phyloP scores from a whole-genome alignment of 805 yeast genomes.

The Spathaspora arborariae region DNA sequence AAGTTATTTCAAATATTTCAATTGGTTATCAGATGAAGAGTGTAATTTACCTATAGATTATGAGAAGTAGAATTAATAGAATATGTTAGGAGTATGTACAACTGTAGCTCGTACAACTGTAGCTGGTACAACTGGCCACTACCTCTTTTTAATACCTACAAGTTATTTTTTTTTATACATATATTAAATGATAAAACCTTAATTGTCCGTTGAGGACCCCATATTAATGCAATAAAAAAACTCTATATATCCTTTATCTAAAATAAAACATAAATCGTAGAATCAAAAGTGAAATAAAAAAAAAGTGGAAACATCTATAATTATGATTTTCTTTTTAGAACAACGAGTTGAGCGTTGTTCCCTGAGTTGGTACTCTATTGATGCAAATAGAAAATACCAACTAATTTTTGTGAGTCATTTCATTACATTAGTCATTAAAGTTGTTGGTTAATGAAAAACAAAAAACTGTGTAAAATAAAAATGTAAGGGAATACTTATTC shows the following conservation, averaged over 20 bases:
- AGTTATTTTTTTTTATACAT: not conserved
- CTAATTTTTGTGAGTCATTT: slow-evolving; percentile 29
- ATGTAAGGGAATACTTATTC: not conserved
- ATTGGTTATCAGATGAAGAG: slow-evolving; percentile 13
- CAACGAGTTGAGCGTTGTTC: slow-evolving; percentile 48
- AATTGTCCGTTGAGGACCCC: slow-evolving; percentile 51
- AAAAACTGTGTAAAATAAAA: not conserved
- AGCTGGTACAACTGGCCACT: not conserved
- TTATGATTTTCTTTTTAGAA: slow-evolving; percentile 2
- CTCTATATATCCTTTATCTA: slow-evolving; percentile 28
- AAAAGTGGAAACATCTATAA: slow-evolving; percentile 11
- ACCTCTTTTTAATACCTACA: not conserved
- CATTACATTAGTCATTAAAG: slow-evolving; percentile 41
- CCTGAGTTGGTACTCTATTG: slow-evolving; percentile 4
- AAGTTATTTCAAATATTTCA: slow-evolving; percentile 42
- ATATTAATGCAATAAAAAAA: slow-evolving; percentile 38
- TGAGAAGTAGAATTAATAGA: slow-evolving; percentile 3
- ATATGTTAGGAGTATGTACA: not conserved
- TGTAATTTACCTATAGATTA: slow-evolving; percentile 6
- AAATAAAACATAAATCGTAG: slow-evolving; percentile 6
- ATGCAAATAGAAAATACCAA: not conserved
- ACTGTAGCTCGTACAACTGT: not conserved
- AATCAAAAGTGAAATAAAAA: slow-evolving; percentile 11
- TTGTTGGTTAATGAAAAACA: slow-evolving; percentile 1
- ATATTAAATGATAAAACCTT: slow-evolving; percentile 16